These are phyloP conservation scores for Phytophthora agathidicida DNA, from an alignment of 352 stramenopile species.

Conservation along the genomic window DNA sequence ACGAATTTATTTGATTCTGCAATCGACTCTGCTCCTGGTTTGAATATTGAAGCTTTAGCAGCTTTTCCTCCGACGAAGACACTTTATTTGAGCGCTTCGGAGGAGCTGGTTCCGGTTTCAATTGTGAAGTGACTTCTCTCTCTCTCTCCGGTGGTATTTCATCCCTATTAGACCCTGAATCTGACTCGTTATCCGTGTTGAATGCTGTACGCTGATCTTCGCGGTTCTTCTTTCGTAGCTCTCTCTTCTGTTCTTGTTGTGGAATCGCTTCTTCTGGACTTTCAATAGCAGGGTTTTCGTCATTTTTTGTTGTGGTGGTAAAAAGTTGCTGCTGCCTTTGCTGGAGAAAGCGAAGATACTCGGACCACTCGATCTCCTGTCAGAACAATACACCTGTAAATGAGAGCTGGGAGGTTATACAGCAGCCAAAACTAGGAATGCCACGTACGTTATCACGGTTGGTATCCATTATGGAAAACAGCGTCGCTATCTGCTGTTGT, in stretches of 20 bases:
- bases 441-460: slow-evolving; percentile 53
- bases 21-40: slow-evolving; percentile 32
- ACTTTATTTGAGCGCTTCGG: slow-evolving; percentile 15
- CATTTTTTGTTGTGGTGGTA: neutral
- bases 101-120: slow-evolving; percentile 3
- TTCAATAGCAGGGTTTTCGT: neutral
- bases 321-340: slow-evolving; percentile 8
- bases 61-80: slow-evolving; percentile 18
- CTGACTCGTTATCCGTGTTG: neutral
- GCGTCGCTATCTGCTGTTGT: slow-evolving; percentile 24
- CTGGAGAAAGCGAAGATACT: slow-evolving; percentile 61
- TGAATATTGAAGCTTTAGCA: slow-evolving; percentile 27
- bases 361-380: slow-evolving; percentile 59
- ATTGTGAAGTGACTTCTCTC: neutral
- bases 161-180: slow-evolving; percentile 6
- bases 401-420: too few species aligned
- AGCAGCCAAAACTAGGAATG: neutral
- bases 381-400: neutral
- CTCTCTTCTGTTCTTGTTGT: slow-evolving; percentile 13
- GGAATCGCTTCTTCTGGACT: neutral
- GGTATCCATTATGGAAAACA: slow-evolving; percentile 60
- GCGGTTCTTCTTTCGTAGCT: slow-evolving; percentile 33
- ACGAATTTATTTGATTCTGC: slow-evolving; percentile 22
- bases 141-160: neutral
- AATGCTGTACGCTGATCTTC: slow-evolving; percentile 26